These are phyloP conservation scores for Brettanomyces sp. DNA, from an alignment of 805 yeast genomes.

Conservation along the genomic window DNA sequence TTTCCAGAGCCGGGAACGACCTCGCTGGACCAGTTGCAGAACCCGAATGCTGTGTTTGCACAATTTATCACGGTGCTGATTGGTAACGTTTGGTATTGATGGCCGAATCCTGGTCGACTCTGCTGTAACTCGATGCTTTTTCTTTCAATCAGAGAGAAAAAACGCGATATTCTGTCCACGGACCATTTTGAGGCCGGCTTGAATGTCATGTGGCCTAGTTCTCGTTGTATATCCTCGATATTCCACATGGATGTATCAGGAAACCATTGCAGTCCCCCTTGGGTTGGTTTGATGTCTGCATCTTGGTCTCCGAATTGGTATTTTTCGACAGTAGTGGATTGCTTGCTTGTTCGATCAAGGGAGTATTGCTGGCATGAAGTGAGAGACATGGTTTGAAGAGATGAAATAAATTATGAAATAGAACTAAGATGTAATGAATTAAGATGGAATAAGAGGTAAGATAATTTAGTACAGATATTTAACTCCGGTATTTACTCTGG, in stretches of 20 bases:
- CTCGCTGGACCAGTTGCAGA: conserved; percentile 39
- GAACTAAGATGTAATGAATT: too few species aligned
- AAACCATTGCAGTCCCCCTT: conserved; percentile 7
- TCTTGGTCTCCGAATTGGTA: neutral
- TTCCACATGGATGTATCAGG: conserved; percentile 15
- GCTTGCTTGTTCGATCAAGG: neutral
- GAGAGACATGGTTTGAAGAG: neutral
- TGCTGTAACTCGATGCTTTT: conserved; percentile 8
- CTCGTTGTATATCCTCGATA: conserved; percentile 15
- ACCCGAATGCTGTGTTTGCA: conserved; percentile 44
- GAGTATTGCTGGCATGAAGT: neutral
- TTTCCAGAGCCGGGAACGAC: conserved; percentile 19
- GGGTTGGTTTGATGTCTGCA: neutral
- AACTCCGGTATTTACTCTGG: too few species aligned
- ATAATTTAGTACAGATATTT: too few species aligned
- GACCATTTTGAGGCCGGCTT: conserved; percentile 22
- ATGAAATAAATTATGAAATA: too few species aligned
- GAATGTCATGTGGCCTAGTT: conserved; percentile 8
- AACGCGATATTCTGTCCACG: conserved; percentile 10
- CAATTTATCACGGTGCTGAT: conserved; percentile 20
- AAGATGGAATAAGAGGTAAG: too few species aligned
- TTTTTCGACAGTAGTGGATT: neutral
- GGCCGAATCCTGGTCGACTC: conserved; percentile 2
- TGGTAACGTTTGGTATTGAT: conserved; percentile 13
- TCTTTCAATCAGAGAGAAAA: conserved; percentile 10